Evolutionary conservation across 2,329 filamentous ascomycete species (phyloP).

Genomic region (Colletotrichum viniferum): DNA sequence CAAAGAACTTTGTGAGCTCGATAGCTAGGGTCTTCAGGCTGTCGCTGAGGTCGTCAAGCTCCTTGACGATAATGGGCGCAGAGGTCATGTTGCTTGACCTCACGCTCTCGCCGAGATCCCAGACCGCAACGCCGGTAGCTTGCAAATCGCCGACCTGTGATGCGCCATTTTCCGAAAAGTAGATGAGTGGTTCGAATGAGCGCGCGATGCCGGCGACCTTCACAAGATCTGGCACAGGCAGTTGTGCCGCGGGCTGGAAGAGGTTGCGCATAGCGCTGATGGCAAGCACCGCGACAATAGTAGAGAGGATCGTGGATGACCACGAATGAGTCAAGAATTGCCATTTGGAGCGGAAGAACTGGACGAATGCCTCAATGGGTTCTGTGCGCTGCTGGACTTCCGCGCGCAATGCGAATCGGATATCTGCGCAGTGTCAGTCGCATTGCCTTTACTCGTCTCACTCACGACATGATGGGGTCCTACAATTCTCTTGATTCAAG

Average conservation of each 20-base stretch:
- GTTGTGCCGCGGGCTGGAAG: slow-evolving; percentile 69
- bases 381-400: slow-evolving; percentile 89
- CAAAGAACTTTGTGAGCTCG: slow-evolving; percentile 90
- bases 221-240: slow-evolving; percentile 81
- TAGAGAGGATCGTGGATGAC: slow-evolving; percentile 66
- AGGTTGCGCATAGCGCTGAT: slow-evolving; percentile 69
- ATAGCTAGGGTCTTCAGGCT: slow-evolving; percentile 83
- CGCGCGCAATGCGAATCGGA: slow-evolving; percentile 84
- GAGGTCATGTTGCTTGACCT: slow-evolving; percentile 90
- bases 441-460: not conserved
- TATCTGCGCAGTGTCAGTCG: slow-evolving; percentile 59
- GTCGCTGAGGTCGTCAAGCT: slow-evolving; percentile 85
- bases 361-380: slow-evolving; percentile 77
- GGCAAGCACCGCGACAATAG: slow-evolving; percentile 66
- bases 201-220: slow-evolving; percentile 90
- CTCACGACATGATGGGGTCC: slow-evolving; percentile 29
- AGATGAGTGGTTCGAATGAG: slow-evolving; percentile 92
- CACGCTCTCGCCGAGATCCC: slow-evolving; percentile 92
- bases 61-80: slow-evolving; percentile 81
- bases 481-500: slow-evolving; percentile 52
- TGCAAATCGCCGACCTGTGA: slow-evolving; percentile 87
- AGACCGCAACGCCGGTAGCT: slow-evolving; percentile 90
- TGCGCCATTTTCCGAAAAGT: slow-evolving; percentile 89
- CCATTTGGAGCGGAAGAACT: slow-evolving; percentile 65
- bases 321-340: slow-evolving; percentile 70